A percentile compares a stretch with the other conserved stretches of the same genome.
phyloP scores from a whole-genome alignment of 768 basidiomycete species.

The Melanogaster broomeanus region DNA sequence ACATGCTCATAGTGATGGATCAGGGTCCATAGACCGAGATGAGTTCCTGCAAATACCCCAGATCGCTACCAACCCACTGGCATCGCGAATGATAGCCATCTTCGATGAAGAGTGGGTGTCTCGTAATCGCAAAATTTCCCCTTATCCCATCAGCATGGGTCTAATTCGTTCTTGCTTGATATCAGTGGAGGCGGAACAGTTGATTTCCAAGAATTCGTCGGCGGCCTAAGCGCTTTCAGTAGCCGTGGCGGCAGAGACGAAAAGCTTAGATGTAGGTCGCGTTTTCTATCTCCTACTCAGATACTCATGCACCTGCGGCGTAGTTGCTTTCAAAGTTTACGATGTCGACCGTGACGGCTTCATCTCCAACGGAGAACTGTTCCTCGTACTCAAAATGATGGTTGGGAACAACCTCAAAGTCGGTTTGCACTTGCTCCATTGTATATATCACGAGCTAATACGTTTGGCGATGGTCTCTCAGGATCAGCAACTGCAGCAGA shows the following conservation, averaged over 20 bases:
- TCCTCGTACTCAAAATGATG: conserved; percentile 99
- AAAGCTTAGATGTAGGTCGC: conserved; percentile 84
- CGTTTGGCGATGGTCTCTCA: conserved; percentile 30
- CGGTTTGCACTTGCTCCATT: conserved; percentile 4
- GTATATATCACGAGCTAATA: background rate
- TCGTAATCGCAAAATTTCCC: conserved; percentile 2
- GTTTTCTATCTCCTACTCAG: background rate
- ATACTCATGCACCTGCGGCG: conserved; percentile 2
- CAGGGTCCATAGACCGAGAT: conserved; percentile 96
- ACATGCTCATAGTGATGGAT: conserved; percentile 70
- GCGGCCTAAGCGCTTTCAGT: conserved; percentile 96
- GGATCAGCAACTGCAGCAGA: conserved; percentile 99
- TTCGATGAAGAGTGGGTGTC: conserved; percentile 95
- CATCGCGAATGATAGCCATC: conserved; percentile 98
- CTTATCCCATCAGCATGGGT: background rate
- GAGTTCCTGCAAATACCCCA: conserved; percentile 99
- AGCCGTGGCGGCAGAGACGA: conserved; percentile 96
- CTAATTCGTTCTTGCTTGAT: background rate
- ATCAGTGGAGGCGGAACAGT: conserved; percentile 94
- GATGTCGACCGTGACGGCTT: conserved; percentile 97
- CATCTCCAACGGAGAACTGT: conserved; percentile 98
- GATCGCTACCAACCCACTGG: conserved; percentile 96
- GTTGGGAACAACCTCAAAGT: conserved; percentile 99
- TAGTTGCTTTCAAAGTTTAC: conserved; percentile 99
- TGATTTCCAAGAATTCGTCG: conserved; percentile 99